Conservation (phyloP, 2,329 filamentous ascomycete species). For the Penicillium capsulatum region DNA sequence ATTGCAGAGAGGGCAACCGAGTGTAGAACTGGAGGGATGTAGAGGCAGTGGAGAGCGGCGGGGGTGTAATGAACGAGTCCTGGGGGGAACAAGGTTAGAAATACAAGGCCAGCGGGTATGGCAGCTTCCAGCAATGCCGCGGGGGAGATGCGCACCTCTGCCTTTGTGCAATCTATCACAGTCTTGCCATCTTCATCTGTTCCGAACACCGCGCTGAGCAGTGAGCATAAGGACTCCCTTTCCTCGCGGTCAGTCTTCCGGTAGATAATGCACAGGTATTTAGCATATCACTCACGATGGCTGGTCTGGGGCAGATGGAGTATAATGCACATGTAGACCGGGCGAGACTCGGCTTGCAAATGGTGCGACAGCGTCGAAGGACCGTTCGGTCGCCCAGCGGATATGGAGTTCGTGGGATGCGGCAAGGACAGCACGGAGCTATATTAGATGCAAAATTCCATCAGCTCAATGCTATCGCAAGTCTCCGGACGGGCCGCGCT, state of each 20-base stretch:
- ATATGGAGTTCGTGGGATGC: slow-evolving; percentile 70
- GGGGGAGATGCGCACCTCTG: slow-evolving; percentile 48
- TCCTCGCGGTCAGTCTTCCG: slow-evolving; percentile 9
- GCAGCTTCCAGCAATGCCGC: too few species aligned
- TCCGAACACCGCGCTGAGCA: slow-evolving; percentile 57
- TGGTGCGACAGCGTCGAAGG: slow-evolving; percentile 61
- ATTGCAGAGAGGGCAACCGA: slow-evolving; percentile 54
- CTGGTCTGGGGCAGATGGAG: slow-evolving; percentile 47
- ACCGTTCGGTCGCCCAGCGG: slow-evolving; percentile 64
- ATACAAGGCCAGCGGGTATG: too few species aligned
- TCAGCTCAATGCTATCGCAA: not conserved
- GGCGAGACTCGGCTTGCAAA: slow-evolving; percentile 71
- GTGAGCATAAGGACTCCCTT: slow-evolving; percentile 53
- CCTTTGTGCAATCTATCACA: slow-evolving; percentile 52
- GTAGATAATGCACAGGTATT: too few species aligned
- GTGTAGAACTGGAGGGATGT: slow-evolving; percentile 68
- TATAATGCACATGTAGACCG: slow-evolving; percentile 77
- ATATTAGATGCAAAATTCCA: slow-evolving; percentile 1
- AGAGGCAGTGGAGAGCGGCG: slow-evolving; percentile 55
- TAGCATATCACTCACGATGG: slow-evolving; percentile 29
- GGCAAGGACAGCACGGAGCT: slow-evolving; percentile 60
- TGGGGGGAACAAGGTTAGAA: slow-evolving; percentile 21
- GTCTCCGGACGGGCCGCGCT: not conserved
- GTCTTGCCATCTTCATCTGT: slow-evolving; percentile 13
- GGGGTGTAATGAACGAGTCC: slow-evolving; percentile 60